These are phyloP conservation scores for Leucocoprinus leucothites DNA, from an alignment of 768 basidiomycete species.

Conservation along the genomic window DNA sequence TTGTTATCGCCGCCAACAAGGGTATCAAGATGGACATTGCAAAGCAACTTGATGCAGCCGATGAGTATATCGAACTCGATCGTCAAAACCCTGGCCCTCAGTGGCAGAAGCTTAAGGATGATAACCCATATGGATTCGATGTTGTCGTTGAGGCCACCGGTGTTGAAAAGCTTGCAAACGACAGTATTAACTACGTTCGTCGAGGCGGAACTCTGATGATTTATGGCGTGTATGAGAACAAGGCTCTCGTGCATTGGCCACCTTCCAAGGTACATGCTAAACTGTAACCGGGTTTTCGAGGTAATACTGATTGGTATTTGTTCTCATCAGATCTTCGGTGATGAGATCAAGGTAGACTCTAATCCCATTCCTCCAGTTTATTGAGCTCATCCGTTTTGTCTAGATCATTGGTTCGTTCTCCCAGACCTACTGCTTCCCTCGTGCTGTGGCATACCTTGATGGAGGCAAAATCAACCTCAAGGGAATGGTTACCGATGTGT, in stretches of 20 bases:
- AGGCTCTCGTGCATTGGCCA: conserved; percentile 81
- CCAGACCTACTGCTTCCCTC: conserved; percentile 86
- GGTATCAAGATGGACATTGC: conserved; percentile 91
- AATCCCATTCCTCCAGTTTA: not conserved
- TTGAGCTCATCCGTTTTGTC: conserved; percentile 3
- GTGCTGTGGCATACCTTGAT: conserved; percentile 87
- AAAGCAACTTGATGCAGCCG: conserved; percentile 70
- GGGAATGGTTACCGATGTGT: conserved; percentile 69
- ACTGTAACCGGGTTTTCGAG: conserved; percentile 35
- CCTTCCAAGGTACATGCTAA: conserved; percentile 84
- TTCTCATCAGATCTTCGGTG: conserved; percentile 62
- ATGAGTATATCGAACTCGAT: conserved; percentile 87
- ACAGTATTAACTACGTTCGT: conserved; percentile 86
- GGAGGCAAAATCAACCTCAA: conserved; percentile 78
- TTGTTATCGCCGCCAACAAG: conserved; percentile 87
- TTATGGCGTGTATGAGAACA: conserved; percentile 89
- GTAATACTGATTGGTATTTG: not conserved
- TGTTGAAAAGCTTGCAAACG: conserved; percentile 82
- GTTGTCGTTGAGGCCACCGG: conserved; percentile 73
- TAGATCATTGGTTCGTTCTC: conserved; percentile 92
- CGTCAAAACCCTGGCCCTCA: conserved; percentile 69
- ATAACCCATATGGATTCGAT: conserved; percentile 87
- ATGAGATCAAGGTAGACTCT: conserved; percentile 39
- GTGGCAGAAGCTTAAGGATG: conserved; percentile 76
- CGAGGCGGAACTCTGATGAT: conserved; percentile 83